phyloP scores from a whole-genome alignment of 2,329 filamentous ascomycete species.

The Calonectria pseudoreteaudii region DNA sequence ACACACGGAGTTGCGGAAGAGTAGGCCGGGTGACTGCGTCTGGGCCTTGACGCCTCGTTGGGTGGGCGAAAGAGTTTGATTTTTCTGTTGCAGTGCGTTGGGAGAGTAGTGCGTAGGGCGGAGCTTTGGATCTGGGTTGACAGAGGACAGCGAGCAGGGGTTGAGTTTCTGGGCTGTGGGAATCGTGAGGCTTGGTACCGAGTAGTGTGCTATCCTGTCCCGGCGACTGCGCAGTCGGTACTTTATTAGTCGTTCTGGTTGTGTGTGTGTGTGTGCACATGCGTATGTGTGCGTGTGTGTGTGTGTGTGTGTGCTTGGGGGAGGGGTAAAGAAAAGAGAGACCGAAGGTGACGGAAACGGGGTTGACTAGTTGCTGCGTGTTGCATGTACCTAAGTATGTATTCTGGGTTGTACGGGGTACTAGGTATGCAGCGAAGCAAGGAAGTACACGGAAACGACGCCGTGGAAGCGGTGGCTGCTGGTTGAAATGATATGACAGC shows the following conservation, averaged over 20 bases:
- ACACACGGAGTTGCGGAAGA: conserved; percentile 7
- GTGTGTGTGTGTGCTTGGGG: background rate
- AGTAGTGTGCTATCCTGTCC: conserved; percentile 1
- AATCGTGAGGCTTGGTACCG: conserved; percentile 5
- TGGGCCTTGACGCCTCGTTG: background rate
- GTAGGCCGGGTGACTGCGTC: background rate
- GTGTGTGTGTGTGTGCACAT: background rate
- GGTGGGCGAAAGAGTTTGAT: background rate
- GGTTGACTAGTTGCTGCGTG: background rate
- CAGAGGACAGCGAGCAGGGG: conserved; percentile 18
- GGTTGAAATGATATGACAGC: conserved; percentile 22
- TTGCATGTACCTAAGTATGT: background rate
- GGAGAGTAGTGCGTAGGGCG: conserved; percentile 11
- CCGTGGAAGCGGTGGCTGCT: background rate
- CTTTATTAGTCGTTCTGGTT: background rate
- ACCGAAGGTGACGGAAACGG: background rate
- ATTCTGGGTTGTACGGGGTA: background rate
- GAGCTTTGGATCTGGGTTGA: conserved; percentile 23
- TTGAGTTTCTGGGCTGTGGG: conserved; percentile 14
- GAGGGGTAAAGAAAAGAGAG: background rate
- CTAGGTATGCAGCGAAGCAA: background rate
- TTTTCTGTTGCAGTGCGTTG: background rate
- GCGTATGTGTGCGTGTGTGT: background rate
- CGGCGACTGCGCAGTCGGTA: background rate
- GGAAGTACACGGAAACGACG: background rate